phyloP scores from a whole-genome alignment of 2,329 filamentous ascomycete species.

The Didymella segeticola region DNA sequence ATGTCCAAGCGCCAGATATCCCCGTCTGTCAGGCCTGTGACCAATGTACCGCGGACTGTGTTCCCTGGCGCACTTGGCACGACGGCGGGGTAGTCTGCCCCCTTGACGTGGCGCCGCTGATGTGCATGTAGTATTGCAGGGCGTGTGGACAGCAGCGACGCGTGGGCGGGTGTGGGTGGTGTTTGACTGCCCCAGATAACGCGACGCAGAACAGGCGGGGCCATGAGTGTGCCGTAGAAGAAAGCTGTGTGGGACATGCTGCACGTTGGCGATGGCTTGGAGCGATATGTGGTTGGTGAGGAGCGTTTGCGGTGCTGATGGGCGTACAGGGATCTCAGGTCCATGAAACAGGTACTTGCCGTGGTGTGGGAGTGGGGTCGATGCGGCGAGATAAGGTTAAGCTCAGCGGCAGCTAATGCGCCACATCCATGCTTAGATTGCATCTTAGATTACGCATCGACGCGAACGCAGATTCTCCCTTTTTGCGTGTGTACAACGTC shows the following conservation, averaged over 20 bases:
- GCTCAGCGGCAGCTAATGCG: constrained; percentile 36
- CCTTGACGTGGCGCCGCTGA: constrained; percentile 72
- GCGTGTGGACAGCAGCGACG: constrained; percentile 65
- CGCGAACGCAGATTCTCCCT: constrained; percentile 9
- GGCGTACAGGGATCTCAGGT: constrained; percentile 18
- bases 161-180: constrained; percentile 58
- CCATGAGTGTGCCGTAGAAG: constrained; percentile 80
- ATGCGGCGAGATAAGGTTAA: constrained; percentile 18
- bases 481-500: constrained; percentile 1
- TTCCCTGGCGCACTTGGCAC: constrained; percentile 48
- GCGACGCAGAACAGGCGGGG: constrained; percentile 82
- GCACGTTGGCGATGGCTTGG: neutral
- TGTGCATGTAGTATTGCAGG: constrained; percentile 79
- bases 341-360: constrained; percentile 1
- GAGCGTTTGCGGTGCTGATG: constrained; percentile 2
- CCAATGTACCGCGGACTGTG: constrained; percentile 74
- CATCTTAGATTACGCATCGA: neutral
- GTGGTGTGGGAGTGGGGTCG: constrained; percentile 20
- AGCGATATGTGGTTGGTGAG: neutral
- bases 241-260: constrained; percentile 60
- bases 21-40: constrained; percentile 77
- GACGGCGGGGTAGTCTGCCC: constrained; percentile 83
- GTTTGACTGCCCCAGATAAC: constrained; percentile 73
- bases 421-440: constrained; percentile 10
- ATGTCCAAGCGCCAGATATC: constrained; percentile 78